Evolutionary conservation across 1,284 basidiomycete genomes (phyloP).

Genomic region (Schizophyllum amplum): DNA sequence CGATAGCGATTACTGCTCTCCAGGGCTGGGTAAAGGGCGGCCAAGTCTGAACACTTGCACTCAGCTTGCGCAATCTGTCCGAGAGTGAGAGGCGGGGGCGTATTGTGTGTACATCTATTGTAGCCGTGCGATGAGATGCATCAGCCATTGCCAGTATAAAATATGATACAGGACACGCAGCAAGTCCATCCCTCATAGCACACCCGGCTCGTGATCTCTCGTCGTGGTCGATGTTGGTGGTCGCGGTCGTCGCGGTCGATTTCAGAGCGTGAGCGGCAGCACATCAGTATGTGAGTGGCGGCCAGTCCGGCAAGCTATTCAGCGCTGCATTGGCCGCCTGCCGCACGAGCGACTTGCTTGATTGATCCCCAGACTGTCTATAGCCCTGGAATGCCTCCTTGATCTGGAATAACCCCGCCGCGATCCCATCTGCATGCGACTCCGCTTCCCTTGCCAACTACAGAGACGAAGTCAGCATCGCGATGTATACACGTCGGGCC

Average conservation of each 20-base stretch:
- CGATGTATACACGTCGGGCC: constrained; percentile 3
- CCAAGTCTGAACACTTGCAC: no score
- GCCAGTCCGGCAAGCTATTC: constrained; percentile 50
- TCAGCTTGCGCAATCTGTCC: no score
- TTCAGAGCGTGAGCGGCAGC: no score
- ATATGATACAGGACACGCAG: not conserved
- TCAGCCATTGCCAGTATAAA: no score
- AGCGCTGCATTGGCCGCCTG: constrained; percentile 56
- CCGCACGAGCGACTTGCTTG: constrained; percentile 50
- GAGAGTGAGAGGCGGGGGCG: no score
- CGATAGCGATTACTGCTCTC: not conserved
- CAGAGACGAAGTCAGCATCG: not conserved
- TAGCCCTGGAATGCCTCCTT: constrained; percentile 50
- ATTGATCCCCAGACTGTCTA: constrained; percentile 45
- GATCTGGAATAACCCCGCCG: constrained; percentile 51
- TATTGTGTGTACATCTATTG: no score
- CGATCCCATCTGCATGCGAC: constrained; percentile 21
- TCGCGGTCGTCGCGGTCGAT: no score
- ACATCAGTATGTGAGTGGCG: constrained; percentile 20
- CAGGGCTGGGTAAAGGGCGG: not conserved
- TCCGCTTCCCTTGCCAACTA: constrained; percentile 47
- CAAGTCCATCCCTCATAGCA: not conserved
- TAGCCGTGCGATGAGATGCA: no score
- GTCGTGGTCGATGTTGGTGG: no score
- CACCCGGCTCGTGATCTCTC: no score